Percentiles rank a stretch among this genome's conserved stretches.
phyloP scores from a whole-genome alignment of 2,329 filamentous ascomycete genomes.

The Hyphodiscus sp. region DNA sequence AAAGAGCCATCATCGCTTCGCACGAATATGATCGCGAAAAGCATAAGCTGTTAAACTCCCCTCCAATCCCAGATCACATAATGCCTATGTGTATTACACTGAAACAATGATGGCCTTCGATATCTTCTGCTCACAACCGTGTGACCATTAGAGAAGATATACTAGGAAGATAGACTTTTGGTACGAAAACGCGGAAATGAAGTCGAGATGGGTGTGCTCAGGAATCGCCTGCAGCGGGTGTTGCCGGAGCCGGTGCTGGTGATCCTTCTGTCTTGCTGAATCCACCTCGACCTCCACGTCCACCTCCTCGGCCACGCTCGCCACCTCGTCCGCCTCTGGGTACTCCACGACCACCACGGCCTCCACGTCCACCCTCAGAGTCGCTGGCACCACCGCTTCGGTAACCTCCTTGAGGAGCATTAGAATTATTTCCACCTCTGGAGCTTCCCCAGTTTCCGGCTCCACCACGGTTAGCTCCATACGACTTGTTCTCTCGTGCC shows the following conservation, averaged over 20 bases:
- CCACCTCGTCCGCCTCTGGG: slow-evolving; percentile 48
- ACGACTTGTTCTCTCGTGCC: slow-evolving; percentile 52
- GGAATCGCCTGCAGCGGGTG: slow-evolving; percentile 34
- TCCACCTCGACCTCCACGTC: slow-evolving; percentile 49
- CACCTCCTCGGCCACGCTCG: slow-evolving; percentile 49
- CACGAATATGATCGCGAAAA: slow-evolving; percentile 15
- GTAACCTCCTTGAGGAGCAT: slow-evolving; percentile 62
- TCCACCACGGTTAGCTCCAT: slow-evolving; percentile 52
- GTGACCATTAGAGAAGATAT: slow-evolving; percentile 28
- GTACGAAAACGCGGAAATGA: slow-evolving; percentile 23
- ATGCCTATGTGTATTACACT: slow-evolving; percentile 23
- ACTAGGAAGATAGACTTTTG: slow-evolving; percentile 27
- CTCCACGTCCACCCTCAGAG: slow-evolving; percentile 53
- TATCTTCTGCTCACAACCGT: slow-evolving; percentile 24
- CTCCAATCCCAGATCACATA: slow-evolving; percentile 24
- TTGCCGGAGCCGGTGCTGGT: slow-evolving; percentile 42
- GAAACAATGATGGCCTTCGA: slow-evolving; percentile 21
- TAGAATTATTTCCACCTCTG: slow-evolving; percentile 53
- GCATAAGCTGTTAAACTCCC: slow-evolving; percentile 31
- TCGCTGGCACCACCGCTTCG: slow-evolving; percentile 79
- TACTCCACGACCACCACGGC: slow-evolving; percentile 50
- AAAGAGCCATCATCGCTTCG: slow-evolving; percentile 30
- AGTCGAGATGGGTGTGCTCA: slow-evolving; percentile 14
- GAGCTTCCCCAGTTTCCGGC: slow-evolving; percentile 62
- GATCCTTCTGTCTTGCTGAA: slow-evolving; percentile 48